A percentile compares a stretch with the other conserved stretches of the same genome.
Conservation (phyloP, 2,329 filamentous ascomycete species). For the Pestalotiopsis fici region DNA sequence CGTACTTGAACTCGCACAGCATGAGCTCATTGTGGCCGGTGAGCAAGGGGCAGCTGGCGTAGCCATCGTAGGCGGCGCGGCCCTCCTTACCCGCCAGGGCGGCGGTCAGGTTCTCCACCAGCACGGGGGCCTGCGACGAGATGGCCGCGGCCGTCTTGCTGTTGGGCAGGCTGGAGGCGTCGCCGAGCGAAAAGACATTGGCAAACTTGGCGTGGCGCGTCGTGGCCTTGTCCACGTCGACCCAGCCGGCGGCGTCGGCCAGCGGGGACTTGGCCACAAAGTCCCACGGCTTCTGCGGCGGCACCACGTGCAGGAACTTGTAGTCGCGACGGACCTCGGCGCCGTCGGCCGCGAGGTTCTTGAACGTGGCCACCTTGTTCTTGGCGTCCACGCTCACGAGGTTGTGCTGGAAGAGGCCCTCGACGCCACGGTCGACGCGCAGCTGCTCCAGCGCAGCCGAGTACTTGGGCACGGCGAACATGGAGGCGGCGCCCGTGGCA, state of each 20-base stretch:
- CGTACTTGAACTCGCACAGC: constrained; percentile 50
- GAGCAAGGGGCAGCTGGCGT: constrained; percentile 46
- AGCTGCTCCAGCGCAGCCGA: constrained; percentile 33
- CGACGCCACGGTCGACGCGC: constrained; percentile 33
- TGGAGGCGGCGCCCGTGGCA: constrained; percentile 34
- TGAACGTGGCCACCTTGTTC: constrained; percentile 35
- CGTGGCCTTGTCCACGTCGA: constrained; percentile 33
- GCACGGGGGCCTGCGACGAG: constrained; percentile 42
- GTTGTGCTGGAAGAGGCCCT: constrained; percentile 40
- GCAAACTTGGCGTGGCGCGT: constrained; percentile 34
- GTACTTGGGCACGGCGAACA: constrained; percentile 42
- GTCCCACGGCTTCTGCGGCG: constrained; percentile 32
- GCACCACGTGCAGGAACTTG: constrained; percentile 37
- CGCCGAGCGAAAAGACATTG: constrained; percentile 41
- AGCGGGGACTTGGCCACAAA: constrained; percentile 34
- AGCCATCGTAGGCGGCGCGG: constrained; percentile 40
- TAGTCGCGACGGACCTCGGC: constrained; percentile 33
- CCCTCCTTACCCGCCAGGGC: constrained; percentile 33
- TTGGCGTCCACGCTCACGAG: constrained; percentile 34
- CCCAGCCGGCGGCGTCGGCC: constrained; percentile 36
- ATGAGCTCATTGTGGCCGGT: constrained; percentile 45
- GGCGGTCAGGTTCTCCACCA: constrained; percentile 41
- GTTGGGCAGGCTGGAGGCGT: constrained; percentile 38
- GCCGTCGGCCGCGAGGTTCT: constrained; percentile 29
- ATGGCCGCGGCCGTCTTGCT: constrained; percentile 48